phyloP scores from a whole-genome alignment of 805 yeast genomes.

The Sugiyamaella boreocaroliniensis region DNA sequence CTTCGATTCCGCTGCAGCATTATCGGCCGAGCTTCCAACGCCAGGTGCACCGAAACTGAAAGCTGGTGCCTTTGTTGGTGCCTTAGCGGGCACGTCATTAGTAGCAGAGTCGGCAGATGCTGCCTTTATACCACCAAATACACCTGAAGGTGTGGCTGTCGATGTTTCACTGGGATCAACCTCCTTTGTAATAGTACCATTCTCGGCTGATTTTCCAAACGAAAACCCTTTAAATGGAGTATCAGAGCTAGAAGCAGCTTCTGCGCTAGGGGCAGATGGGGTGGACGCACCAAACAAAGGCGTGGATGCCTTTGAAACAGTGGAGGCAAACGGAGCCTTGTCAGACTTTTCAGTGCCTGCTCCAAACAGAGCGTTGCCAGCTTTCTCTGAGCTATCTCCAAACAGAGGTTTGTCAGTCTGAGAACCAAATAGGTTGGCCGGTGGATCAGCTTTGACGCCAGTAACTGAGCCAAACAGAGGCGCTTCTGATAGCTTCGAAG shows the following conservation, averaged over 20 bases:
- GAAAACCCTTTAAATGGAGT: not conserved
- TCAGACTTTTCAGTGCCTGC: not conserved
- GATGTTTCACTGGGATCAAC: not conserved
- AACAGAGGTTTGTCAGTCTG: not conserved
- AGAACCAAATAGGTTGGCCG: not conserved
- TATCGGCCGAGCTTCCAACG: not conserved
- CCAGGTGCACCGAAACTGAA: not conserved
- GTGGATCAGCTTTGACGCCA: too few species aligned
- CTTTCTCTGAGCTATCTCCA: too few species aligned
- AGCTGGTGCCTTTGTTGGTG: not conserved
- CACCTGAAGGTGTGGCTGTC: not conserved
- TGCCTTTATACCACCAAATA: not conserved
- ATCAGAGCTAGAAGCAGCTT: not conserved
- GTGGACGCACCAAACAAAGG: not conserved
- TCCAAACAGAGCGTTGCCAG: not conserved
- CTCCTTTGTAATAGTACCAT: not conserved
- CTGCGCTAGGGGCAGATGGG: not conserved
- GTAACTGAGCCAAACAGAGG: not conserved
- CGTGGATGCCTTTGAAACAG: not conserved
- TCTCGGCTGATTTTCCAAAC: slow-evolving; percentile 1
- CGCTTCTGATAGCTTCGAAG: not conserved
- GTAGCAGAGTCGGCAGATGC: not conserved
- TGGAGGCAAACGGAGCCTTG: not conserved
- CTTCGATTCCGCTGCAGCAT: not conserved
- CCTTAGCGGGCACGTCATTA: too few species aligned